phyloP scores from a whole-genome alignment of 805 yeast genomes.

The Wickerhamiella shivajii region DNA sequence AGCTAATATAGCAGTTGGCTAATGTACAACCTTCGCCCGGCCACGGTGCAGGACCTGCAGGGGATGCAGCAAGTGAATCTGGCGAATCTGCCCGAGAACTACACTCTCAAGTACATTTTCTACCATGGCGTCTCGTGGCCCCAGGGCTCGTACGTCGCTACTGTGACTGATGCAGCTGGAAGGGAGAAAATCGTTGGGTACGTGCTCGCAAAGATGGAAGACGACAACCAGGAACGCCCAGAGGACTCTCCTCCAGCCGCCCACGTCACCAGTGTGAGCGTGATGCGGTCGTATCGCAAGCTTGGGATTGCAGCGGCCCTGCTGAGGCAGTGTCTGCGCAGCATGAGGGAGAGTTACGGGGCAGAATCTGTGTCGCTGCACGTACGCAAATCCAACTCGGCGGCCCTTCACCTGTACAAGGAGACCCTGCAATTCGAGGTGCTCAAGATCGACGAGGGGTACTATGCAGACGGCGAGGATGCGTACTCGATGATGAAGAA shows the following conservation, averaged over 20 bases:
- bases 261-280: constrained; percentile 85
- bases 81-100: constrained; percentile 88
- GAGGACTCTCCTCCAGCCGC: constrained; percentile 43
- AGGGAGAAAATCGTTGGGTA: constrained; percentile 89
- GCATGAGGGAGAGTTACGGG: constrained; percentile 65
- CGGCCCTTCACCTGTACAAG: constrained; percentile 82
- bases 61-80: constrained; percentile 93
- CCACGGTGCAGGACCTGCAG: constrained; percentile 72
- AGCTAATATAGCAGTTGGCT: too few relatives aligned
- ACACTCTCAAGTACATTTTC: constrained; percentile 80
- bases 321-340: constrained; percentile 61
- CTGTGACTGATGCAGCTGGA: constrained; percentile 43
- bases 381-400: constrained; percentile 84
- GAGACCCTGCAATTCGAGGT: constrained; percentile 78
- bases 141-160: constrained; percentile 90
- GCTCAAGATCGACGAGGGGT: constrained; percentile 65
- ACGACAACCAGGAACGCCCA: constrained; percentile 33
- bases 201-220: constrained; percentile 93
- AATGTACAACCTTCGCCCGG: constrained; percentile 67
- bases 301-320: constrained; percentile 89
- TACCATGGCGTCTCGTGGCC: constrained; percentile 96
- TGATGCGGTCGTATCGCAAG: constrained; percentile 88
- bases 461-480: constrained; percentile 95
- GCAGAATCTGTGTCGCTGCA: constrained; percentile 81
- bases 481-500: constrained; percentile 84